A percentile compares a stretch with the other conserved stretches of the same genome.
Evolutionary conservation across 73 alveolate species (phyloP).

Genomic region (Paramecium primaurelia): DNA sequence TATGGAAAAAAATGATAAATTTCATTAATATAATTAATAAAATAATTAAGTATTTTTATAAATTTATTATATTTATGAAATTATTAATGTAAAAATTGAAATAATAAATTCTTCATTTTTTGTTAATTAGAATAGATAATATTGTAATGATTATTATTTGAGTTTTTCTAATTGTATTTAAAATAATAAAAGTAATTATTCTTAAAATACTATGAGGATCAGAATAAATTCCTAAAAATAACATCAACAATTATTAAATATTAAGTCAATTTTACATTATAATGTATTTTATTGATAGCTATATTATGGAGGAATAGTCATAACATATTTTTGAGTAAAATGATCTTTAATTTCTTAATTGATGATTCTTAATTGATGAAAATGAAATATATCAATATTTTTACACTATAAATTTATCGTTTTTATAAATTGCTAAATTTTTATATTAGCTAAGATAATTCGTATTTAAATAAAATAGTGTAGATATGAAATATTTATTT

Average conservation of each 20-base stretch:
- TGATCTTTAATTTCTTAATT: not conserved
- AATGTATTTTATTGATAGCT: not conserved
- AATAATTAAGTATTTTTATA: too few relatives aligned
- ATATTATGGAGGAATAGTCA: not conserved
- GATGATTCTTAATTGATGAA: not conserved
- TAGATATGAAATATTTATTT: not conserved
- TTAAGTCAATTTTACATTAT: not conserved
- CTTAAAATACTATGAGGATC: too few relatives aligned
- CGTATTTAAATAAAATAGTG: not conserved
- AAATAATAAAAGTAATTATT: too few relatives aligned
- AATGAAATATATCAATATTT: not conserved
- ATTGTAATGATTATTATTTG: not conserved
- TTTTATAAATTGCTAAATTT: not conserved
- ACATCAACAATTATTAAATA: not conserved
- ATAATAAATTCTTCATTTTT: not conserved
- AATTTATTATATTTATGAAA: too few relatives aligned
- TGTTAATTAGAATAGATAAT: too few relatives aligned
- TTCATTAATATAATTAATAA: too few relatives aligned
- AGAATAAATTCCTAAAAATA: not conserved
- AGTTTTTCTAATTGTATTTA: not conserved
- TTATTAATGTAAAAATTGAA: too few relatives aligned
- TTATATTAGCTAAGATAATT: not conserved
- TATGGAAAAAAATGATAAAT: too few relatives aligned
- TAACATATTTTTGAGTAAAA: not conserved
- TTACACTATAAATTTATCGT: not conserved